Percentiles rank a stretch among this genome's conserved stretches.
These are phyloP conservation scores for Hypericum perforatum DNA, from an alignment of 345 rosid species.

Conservation along the genomic window DNA sequence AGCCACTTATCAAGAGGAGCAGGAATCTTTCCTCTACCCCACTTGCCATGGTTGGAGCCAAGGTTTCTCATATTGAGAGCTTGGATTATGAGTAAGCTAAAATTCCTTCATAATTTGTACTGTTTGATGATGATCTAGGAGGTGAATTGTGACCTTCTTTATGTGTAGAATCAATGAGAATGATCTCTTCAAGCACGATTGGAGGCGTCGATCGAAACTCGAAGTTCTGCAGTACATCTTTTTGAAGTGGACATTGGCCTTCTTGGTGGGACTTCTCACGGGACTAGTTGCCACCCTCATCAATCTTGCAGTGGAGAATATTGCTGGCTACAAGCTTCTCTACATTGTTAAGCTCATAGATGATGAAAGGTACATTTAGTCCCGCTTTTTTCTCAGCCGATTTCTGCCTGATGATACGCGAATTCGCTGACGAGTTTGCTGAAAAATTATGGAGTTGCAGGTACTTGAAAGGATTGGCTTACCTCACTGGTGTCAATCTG, in stretches of 20 bases:
- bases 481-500: constrained; percentile 52
- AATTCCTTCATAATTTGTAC: no score
- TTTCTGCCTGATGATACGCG: background rate
- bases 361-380: constrained; percentile 38
- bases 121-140: background rate
- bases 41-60: constrained; percentile 74
- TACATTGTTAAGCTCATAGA: constrained; percentile 50
- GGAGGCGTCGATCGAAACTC: constrained; percentile 79
- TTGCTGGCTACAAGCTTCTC: constrained; percentile 84
- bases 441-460: constrained; percentile 26
- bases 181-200: constrained; percentile 87
- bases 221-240: constrained; percentile 79
- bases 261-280: constrained; percentile 71
- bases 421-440: background rate
- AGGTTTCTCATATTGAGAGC: constrained; percentile 82
- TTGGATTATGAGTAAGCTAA: constrained; percentile 68
- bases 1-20: constrained; percentile 69
- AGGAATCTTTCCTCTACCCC: constrained; percentile 68
- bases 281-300: constrained; percentile 76
- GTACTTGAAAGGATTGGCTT: constrained; percentile 45
- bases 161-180: constrained; percentile 80
- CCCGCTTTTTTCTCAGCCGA: background rate
- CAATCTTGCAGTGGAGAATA: constrained; percentile 83
- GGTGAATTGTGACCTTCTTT: background rate
- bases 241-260: constrained; percentile 73